phyloP scores from a whole-genome alignment of 1,284 basidiomycete genomes.

The Boletus mariae region DNA sequence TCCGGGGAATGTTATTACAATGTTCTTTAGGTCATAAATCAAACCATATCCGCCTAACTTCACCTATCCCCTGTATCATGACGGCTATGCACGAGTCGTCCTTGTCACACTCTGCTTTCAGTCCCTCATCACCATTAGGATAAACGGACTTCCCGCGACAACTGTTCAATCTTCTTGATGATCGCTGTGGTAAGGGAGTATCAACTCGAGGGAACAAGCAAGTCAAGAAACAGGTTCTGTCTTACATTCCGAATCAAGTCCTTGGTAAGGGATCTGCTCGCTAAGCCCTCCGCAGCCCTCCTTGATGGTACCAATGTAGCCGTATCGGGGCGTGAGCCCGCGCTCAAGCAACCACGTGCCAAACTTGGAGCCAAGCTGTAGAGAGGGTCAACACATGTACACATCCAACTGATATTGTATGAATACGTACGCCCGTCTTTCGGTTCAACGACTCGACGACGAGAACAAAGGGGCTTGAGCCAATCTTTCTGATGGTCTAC shows the following conservation, averaged over 20 bases:
- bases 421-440: conserved; percentile 69
- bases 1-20: not conserved
- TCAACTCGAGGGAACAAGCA: conserved; percentile 5
- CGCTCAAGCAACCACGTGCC: conserved; percentile 84
- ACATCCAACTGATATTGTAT: not conserved
- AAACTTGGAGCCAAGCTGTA: conserved; percentile 71
- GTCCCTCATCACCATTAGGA: not conserved
- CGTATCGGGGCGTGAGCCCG: conserved; percentile 72
- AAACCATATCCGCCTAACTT: too few relatives aligned
- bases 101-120: not conserved
- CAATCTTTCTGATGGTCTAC: conserved; percentile 65
- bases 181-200: conserved; percentile 46
- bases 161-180: conserved; percentile 57
- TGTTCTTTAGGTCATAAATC: too few relatives aligned
- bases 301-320: conserved; percentile 75
- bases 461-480: conserved; percentile 70
- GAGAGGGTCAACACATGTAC: not conserved
- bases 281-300: conserved; percentile 81
- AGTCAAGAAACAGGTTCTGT: conserved; percentile 2
- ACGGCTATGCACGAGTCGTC: not conserved
- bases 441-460: conserved; percentile 84
- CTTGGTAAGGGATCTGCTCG: conserved; percentile 78
- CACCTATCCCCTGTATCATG: too few relatives aligned
- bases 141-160: conserved; percentile 32
- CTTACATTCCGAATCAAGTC: conserved; percentile 69